A percentile compares a stretch with the other conserved stretches of the same genome.
Evolutionary conservation across 768 basidiomycete species (phyloP).

Genomic region (Boletus tylopilopsis): DNA sequence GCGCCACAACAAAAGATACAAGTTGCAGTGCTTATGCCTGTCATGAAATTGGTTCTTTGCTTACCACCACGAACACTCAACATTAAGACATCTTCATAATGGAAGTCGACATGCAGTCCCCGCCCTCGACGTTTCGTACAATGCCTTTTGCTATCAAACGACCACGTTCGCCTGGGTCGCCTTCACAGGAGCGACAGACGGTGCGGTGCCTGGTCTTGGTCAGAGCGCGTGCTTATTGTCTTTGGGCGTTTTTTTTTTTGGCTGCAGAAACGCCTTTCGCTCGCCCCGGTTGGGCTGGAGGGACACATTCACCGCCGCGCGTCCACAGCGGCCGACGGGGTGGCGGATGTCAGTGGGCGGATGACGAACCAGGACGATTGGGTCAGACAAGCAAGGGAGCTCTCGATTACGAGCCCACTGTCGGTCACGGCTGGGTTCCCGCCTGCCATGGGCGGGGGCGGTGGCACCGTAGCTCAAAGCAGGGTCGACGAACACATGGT

Average conservation of each 20-base stretch:
- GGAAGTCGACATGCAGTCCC: constrained; percentile 55
- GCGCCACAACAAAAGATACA: too few species aligned
- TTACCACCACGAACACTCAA: not conserved
- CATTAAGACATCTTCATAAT: constrained; percentile 31
- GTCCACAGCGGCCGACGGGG: constrained; percentile 23
- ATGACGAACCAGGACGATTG: constrained; percentile 62
- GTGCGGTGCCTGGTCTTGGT: constrained; percentile 31
- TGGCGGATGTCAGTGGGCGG: constrained; percentile 22
- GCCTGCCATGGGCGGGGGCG: not conserved
- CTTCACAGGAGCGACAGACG: constrained; percentile 49
- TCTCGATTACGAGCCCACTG: constrained; percentile 45
- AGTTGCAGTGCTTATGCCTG: not conserved
- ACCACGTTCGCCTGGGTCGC: constrained; percentile 54
- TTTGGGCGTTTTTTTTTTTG: too few species aligned
- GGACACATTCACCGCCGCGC: constrained; percentile 27
- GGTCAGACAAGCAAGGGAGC: constrained; percentile 65
- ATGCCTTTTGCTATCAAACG: constrained; percentile 44
- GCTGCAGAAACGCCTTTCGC: constrained; percentile 55
- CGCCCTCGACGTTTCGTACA: constrained; percentile 37
- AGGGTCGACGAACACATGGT: constrained; percentile 47
- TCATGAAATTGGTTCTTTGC: not conserved
- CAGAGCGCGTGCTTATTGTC: not conserved
- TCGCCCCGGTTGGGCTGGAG: constrained; percentile 33
- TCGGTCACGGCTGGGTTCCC: constrained; percentile 15
- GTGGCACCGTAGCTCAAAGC: constrained; percentile 2